phyloP scores from a whole-genome alignment of 2,329 filamentous ascomycete species.

The Ilyonectria sp. region DNA sequence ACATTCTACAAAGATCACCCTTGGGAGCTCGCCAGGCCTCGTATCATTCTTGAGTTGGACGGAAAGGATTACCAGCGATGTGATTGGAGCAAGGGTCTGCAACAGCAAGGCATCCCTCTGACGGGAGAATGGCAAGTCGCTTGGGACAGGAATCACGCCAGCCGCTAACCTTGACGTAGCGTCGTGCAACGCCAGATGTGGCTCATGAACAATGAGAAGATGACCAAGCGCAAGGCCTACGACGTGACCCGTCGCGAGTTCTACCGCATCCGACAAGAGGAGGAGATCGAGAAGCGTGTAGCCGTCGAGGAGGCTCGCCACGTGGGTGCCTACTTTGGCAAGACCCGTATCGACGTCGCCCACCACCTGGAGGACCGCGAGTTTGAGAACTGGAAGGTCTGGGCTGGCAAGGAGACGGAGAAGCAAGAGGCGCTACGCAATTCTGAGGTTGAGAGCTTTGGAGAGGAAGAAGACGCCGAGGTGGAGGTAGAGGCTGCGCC shows the following conservation, averaged over 20 bases:
- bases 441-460: conserved; percentile 61
- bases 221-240: conserved; percentile 81
- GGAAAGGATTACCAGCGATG: conserved; percentile 83
- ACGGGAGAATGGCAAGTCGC: conserved; percentile 71
- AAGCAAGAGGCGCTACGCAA: conserved; percentile 58
- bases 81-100: conserved; percentile 84
- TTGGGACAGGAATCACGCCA: neutral
- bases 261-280: conserved; percentile 84
- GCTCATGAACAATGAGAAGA: conserved; percentile 78
- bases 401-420: conserved; percentile 72
- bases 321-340: conserved; percentile 91
- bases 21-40: conserved; percentile 94
- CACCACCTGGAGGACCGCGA: conserved; percentile 85
- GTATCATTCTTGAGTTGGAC: conserved; percentile 86
- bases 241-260: conserved; percentile 91
- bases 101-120: conserved; percentile 81
- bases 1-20: conserved; percentile 95
- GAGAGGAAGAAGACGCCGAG: conserved; percentile 51
- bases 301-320: conserved; percentile 89
- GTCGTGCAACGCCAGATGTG: conserved; percentile 93
- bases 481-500: conserved; percentile 43
- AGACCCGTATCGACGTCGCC: conserved; percentile 80
- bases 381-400: conserved; percentile 88
- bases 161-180: conserved; percentile 63
- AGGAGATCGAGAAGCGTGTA: conserved; percentile 87